A percentile compares a stretch with the other conserved stretches of the same genome.
phyloP scores from a whole-genome alignment of 352 stramenopile species.

The Aphanomyces invadans region DNA sequence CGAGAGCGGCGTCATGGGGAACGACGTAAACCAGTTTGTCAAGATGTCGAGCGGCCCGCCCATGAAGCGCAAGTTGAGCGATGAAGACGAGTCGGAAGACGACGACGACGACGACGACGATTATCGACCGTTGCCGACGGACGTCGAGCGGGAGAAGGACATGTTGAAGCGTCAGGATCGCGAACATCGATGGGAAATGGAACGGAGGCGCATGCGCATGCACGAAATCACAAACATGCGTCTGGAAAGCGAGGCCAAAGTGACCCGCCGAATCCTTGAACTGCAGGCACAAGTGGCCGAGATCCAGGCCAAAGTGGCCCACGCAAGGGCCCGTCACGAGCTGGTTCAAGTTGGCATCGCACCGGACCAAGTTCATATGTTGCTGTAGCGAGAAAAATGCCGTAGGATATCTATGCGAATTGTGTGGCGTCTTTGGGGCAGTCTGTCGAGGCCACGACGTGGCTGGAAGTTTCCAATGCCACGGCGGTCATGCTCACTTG shows the following conservation, averaged over 20 bases:
- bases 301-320: background rate
- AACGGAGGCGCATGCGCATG: background rate
- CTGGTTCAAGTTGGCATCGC: background rate
- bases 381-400: background rate
- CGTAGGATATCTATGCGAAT: background rate
- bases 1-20: constrained; percentile 1
- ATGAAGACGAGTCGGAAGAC: background rate
- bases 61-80: background rate
- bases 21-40: background rate
- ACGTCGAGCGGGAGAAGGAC: background rate
- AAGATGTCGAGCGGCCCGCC: background rate
- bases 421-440: too few species aligned
- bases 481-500: too few species aligned
- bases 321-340: background rate
- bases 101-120: constrained; percentile 6
- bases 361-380: background rate
- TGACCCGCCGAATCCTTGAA: background rate
- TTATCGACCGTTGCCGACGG: background rate
- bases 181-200: constrained; percentile 12
- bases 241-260: background rate
- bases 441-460: background rate
- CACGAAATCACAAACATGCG: background rate
- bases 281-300: background rate
- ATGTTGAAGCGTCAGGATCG: background rate
- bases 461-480: too few species aligned